Percentiles rank a stretch among this genome's conserved stretches.
phyloP scores from a whole-genome alignment of 192 early-diverging fungal species.

The Entrophospora sp. region DNA sequence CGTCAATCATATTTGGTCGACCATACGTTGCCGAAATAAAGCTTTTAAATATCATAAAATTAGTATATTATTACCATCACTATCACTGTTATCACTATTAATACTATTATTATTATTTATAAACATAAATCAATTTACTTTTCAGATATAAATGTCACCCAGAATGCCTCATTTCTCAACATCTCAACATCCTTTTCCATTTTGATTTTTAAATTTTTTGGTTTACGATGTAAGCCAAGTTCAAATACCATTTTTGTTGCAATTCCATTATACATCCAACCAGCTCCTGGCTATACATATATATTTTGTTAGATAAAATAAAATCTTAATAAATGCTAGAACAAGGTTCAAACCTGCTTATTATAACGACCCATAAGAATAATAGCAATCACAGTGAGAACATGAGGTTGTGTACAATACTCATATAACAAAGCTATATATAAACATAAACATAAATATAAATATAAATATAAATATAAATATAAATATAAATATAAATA shows the following conservation, averaged over 20 bases:
- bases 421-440: neutral
- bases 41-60: no score
- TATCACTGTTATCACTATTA: no score
- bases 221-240: neutral
- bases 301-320: neutral
- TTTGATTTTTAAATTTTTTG: neutral
- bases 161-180: constrained; percentile 1
- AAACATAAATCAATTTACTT: neutral
- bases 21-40: constrained; percentile 7
- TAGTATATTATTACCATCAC: no score
- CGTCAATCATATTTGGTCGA: constrained; percentile 9
- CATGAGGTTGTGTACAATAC: constrained; percentile 9
- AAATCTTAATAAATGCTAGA: neutral
- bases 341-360: no score
- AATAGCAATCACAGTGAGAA: neutral
- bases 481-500: no score
- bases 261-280: constrained; percentile 11
- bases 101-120: no score
- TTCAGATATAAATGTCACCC: constrained; percentile 12
- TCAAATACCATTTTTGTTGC: constrained; percentile 10
- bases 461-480: no score
- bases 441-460: no score
- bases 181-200: neutral
- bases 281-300: neutral
- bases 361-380: constrained; percentile 2